phyloP scores from a whole-genome alignment of 257 asterid species.

The Dorcoceras hygrometricum region DNA sequence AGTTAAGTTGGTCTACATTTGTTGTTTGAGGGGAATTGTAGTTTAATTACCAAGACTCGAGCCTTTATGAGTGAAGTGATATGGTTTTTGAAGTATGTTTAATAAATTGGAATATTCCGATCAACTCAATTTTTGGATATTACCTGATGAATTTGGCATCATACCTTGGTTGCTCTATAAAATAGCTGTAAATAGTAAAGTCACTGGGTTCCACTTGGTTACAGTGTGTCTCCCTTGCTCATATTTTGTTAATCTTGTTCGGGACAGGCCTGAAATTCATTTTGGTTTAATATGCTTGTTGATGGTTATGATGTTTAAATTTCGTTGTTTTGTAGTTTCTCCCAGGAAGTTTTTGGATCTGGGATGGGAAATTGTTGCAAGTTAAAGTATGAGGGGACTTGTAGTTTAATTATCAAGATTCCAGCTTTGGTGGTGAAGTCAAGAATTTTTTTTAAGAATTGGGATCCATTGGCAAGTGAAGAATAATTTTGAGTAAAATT shows the following conservation, averaged over 20 bases:
- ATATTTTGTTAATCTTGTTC: not conserved
- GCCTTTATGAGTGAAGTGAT: conserved; percentile 19
- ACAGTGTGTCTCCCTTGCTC: not conserved
- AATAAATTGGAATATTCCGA: conserved; percentile 3
- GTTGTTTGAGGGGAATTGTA: conserved; percentile 20
- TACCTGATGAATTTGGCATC: not conserved
- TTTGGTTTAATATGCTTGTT: conserved; percentile 10
- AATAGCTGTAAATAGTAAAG: not conserved
- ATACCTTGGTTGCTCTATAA: not conserved
- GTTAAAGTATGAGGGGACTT: conserved; percentile 11
- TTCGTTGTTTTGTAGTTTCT: not conserved
- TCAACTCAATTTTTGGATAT: not conserved
- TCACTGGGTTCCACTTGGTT: not conserved
- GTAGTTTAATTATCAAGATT: conserved; percentile 24
- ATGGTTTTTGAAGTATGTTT: not conserved
- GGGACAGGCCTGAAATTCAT: not conserved
- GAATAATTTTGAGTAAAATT: not conserved
- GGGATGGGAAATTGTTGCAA: conserved; percentile 25
- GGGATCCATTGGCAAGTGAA: conserved; percentile 22
- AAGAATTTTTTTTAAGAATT: not conserved
- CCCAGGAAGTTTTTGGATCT: conserved; percentile 25
- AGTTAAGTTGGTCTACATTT: conserved; percentile 10
- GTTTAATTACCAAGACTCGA: conserved; percentile 24
- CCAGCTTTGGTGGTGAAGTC: conserved; percentile 19
- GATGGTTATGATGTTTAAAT: not conserved